These are phyloP conservation scores for Trichosporon coremiiforme DNA, from an alignment of 1,284 basidiomycete genomes.

Conservation along the genomic window DNA sequence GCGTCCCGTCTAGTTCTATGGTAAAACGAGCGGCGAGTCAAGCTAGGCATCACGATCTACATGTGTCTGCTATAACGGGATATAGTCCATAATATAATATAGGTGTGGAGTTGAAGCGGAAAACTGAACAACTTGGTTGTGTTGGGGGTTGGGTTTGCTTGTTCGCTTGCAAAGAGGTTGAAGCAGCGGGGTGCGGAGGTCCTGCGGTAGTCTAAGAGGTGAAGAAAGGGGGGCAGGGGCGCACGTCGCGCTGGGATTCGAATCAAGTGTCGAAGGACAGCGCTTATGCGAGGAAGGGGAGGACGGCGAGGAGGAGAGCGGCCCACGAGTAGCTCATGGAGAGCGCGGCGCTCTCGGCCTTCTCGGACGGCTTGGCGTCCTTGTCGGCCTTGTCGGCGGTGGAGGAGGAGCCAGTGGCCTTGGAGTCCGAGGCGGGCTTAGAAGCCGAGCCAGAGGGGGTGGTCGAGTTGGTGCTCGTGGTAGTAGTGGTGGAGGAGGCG, in stretches of 20 bases:
- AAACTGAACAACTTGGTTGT: slow-evolving; percentile 1
- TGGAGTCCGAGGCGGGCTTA: background rate
- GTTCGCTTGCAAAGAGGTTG: slow-evolving; percentile 2
- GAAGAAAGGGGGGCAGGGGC: slow-evolving; percentile 2
- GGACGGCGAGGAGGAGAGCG: background rate
- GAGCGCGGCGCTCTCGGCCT: slow-evolving; percentile 6
- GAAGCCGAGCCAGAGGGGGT: background rate
- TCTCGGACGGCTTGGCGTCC: background rate
- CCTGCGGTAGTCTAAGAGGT: slow-evolving; percentile 1
- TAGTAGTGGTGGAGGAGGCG: slow-evolving; percentile 19
- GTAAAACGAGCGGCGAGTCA: background rate
- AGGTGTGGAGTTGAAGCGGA: background rate
- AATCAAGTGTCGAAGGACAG: background rate
- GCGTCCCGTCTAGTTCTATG: background rate
- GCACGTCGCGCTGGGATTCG: background rate
- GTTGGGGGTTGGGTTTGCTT: background rate
- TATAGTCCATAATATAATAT: slow-evolving; percentile 13
- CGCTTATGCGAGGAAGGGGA: slow-evolving; percentile 16
- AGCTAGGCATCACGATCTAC: slow-evolving; percentile 14
- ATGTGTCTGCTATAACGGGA: slow-evolving; percentile 12
- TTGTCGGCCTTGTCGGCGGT: slow-evolving; percentile 1
- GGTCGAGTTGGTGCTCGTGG: slow-evolving; percentile 19
- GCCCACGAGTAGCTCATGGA: background rate
- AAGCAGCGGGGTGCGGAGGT: background rate
- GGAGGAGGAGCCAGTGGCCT: background rate